A percentile compares a stretch with the other conserved stretches of the same genome.
phyloP scores from a whole-genome alignment of 2,329 filamentous ascomycete species.

The Ophiostoma sp. region DNA sequence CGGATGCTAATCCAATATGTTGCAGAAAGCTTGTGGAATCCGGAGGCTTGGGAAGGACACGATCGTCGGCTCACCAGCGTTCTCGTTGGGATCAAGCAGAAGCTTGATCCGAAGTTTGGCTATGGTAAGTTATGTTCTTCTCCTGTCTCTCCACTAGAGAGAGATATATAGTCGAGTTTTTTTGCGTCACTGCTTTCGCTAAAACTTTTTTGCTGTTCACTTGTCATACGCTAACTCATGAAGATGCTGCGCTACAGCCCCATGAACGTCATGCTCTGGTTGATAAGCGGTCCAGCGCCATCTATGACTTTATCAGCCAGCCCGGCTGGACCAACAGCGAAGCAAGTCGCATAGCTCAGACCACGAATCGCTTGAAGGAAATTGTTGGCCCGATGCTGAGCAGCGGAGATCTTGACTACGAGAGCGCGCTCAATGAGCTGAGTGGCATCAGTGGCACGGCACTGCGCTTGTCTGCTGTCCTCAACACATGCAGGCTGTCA shows the following conservation, averaged over 20 bases:
- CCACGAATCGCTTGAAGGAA: slow-evolving; percentile 31
- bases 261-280: slow-evolving; percentile 36
- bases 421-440: slow-evolving; percentile 41
- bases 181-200: not conserved
- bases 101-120: slow-evolving; percentile 25
- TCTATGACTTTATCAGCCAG: slow-evolving; percentile 33
- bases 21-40: slow-evolving; percentile 33
- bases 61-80: slow-evolving; percentile 28
- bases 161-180: not conserved
- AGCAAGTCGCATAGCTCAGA: slow-evolving; percentile 28
- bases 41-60: slow-evolving; percentile 35
- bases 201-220: not conserved
- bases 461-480: slow-evolving; percentile 43
- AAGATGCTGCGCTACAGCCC: slow-evolving; percentile 21
- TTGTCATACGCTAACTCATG: not conserved
- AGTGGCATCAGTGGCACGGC: slow-evolving; percentile 38
- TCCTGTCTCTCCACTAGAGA: not conserved
- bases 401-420: slow-evolving; percentile 35
- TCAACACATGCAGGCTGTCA: slow-evolving; percentile 38
- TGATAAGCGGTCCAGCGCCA: slow-evolving; percentile 34
- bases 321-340: slow-evolving; percentile 29
- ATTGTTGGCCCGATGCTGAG: slow-evolving; percentile 42
- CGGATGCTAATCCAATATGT: slow-evolving; percentile 37
- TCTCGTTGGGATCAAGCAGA: slow-evolving; percentile 27
- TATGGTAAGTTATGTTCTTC: slow-evolving; percentile 29